Evolutionary conservation across 2,329 filamentous ascomycete genomes (phyloP), one percentile per base, ranked within the genome.

Genomic region (Monilinia laxa): DNA sequence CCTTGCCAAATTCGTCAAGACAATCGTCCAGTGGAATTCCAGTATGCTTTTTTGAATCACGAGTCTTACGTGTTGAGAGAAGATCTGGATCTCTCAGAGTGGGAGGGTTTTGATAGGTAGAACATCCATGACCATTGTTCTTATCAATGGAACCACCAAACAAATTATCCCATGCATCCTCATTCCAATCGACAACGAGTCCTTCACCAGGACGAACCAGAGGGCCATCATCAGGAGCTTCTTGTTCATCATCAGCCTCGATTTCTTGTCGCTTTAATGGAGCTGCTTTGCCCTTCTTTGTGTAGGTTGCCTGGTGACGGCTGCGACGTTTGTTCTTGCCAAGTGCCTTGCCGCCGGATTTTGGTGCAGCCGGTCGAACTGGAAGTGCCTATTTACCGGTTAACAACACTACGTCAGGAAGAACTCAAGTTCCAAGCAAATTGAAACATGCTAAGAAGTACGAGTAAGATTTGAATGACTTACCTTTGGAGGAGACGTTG

Each of bases 1-100:
- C 91, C 76, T 94, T 94, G 75, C 95, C 92, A 72, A 97, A 98
- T 78, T 98, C 95, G 68, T 93, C 90, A 65, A 99, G 85, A 76
- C 95, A 99, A 73, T 97, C 93, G 28, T 95, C 90, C 5, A 99
- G 83, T 0, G 88, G 89, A 71, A 97, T 89, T 38, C 95, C 95
- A 64, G 87, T 83, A 77, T 89, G 90, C 73, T 83, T 85, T 10
- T 92, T 89, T 67, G 81, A 81, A 59, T 82, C 81, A 49, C 93
- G 89, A 64, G 82, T 83, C 66, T 84, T 83, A 72, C 86, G 85
- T 73, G 85, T 87, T 64, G 82, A 84, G 47, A 85, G 81, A 9
- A 97, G 82, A 40, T 87, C 88, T 1, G 87, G 80, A 76, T 92
- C 86, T 67, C 86, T 81, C 47, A 86, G 77, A n/a, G 47, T 53